phyloP scores from a whole-genome alignment of 2,329 filamentous ascomycete species.

The Sarocladiaceae sp. region DNA sequence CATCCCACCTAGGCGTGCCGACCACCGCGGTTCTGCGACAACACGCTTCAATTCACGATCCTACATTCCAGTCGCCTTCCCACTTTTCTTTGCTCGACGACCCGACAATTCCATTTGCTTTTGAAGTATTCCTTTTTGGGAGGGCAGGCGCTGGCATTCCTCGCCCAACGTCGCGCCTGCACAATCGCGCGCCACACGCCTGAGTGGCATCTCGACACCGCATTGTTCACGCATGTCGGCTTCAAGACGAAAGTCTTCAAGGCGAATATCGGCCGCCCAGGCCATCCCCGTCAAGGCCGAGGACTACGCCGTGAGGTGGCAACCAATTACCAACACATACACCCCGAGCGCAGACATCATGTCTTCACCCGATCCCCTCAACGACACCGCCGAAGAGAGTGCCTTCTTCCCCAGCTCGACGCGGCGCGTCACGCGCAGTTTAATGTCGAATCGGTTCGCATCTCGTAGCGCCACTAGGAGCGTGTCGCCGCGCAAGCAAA shows the following conservation, averaged over 20 bases:
- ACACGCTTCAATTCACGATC: background rate
- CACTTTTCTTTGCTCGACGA: background rate
- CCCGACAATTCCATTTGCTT: background rate
- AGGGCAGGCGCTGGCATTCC: conserved; percentile 1
- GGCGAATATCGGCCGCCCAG: conserved; percentile 2
- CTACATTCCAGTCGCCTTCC: conserved; percentile 6
- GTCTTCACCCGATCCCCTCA: conserved; percentile 49
- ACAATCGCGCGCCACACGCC: background rate
- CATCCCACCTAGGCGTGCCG: background rate
- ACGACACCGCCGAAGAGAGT: conserved; percentile 31
- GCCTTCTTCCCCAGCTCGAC: conserved; percentile 30
- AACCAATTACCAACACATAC: conserved; percentile 28
- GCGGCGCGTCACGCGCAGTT: conserved; percentile 41
- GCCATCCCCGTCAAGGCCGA: conserved; percentile 15
- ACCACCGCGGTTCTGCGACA: conserved; percentile 5
- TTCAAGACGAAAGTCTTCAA: conserved; percentile 10
- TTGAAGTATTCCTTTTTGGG: background rate
- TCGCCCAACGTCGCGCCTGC: conserved; percentile 4
- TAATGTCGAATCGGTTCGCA: conserved; percentile 25
- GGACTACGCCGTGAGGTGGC: conserved; percentile 30
- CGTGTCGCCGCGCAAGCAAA: conserved; percentile 50
- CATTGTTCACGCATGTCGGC: conserved; percentile 4
- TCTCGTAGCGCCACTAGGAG: conserved; percentile 21
- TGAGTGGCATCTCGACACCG: background rate
- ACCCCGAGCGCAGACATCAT: conserved; percentile 38